These are phyloP conservation scores for Microstroma glucosiphilum DNA, from an alignment of 1,284 basidiomycete genomes.

Conservation along the genomic window DNA sequence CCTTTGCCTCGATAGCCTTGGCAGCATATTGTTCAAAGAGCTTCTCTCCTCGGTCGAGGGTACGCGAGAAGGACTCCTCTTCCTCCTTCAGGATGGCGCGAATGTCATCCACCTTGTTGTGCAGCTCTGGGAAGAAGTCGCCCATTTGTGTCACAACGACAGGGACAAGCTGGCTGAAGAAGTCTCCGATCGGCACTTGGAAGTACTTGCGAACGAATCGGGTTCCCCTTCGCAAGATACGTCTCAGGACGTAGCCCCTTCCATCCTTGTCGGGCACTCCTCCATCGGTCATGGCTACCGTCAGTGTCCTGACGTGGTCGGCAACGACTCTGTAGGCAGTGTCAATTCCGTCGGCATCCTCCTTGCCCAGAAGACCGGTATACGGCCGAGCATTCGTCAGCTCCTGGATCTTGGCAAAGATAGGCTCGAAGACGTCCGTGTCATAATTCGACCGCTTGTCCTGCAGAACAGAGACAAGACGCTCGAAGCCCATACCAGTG, in stretches of 20 bases:
- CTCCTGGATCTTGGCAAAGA: conserved; percentile 81
- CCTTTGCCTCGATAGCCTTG: conserved; percentile 63
- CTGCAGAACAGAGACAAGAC: conserved; percentile 87
- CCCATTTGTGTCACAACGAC: conserved; percentile 84
- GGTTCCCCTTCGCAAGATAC: conserved; percentile 84
- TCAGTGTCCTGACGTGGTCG: conserved; percentile 90
- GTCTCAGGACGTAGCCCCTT: conserved; percentile 86
- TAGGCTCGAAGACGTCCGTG: conserved; percentile 86
- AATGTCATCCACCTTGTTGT: conserved; percentile 72
- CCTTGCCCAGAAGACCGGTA: conserved; percentile 81
- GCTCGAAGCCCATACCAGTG: conserved; percentile 98
- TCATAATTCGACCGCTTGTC: conserved; percentile 92
- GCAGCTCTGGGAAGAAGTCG: conserved; percentile 86
- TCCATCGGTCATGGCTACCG: conserved; percentile 91
- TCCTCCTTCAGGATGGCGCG: conserved; percentile 96
- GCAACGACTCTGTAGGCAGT: conserved; percentile 96
- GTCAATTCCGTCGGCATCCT: conserved; percentile 88
- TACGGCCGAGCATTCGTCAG: conserved; percentile 83
- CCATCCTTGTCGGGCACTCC: conserved; percentile 94
- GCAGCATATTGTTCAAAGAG: conserved; percentile 86
- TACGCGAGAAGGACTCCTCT: conserved; percentile 91
- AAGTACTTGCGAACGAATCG: conserved; percentile 94
- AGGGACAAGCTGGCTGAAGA: conserved; percentile 88
- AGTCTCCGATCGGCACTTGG: conserved; percentile 83
- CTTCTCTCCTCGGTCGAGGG: conserved; percentile 91